Evolutionary conservation across 2,329 filamentous ascomycete genomes (phyloP).

Genomic region (Penicillium italicum): DNA sequence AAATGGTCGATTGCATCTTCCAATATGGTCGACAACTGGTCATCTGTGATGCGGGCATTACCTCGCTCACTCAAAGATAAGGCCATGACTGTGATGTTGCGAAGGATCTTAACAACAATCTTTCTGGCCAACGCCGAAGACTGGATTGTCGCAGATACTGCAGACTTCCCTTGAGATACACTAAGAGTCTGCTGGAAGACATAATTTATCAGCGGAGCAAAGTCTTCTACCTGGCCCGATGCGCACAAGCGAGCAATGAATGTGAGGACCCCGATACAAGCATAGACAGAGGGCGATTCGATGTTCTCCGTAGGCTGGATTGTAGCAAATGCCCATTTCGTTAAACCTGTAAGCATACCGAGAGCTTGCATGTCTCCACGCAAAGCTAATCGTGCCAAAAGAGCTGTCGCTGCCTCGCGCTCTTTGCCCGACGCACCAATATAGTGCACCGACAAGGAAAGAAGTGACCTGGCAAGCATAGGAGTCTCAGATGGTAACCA

Average conservation of each 20-base stretch:
- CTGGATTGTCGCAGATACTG: slow-evolving; percentile 53
- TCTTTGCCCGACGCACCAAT: slow-evolving; percentile 78
- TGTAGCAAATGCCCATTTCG: slow-evolving; percentile 65
- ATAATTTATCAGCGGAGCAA: slow-evolving; percentile 61
- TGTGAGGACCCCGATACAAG: slow-evolving; percentile 72
- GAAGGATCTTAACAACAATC: slow-evolving; percentile 76
- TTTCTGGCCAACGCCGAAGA: slow-evolving; percentile 79
- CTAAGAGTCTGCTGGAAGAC: slow-evolving; percentile 65
- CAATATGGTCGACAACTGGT: slow-evolving; percentile 53
- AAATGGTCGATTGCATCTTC: slow-evolving; percentile 81
- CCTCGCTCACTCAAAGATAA: slow-evolving; percentile 50
- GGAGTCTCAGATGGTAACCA: slow-evolving; percentile 61
- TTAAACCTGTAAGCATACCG: slow-evolving; percentile 64
- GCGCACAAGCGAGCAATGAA: slow-evolving; percentile 72
- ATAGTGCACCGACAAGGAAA: slow-evolving; percentile 68
- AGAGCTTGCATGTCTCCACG: slow-evolving; percentile 82
- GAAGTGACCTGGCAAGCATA: slow-evolving; percentile 64
- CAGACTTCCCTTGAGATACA: slow-evolving; percentile 53
- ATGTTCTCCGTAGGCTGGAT: slow-evolving; percentile 49
- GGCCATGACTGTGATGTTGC: slow-evolving; percentile 66
- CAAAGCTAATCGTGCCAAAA: slow-evolving; percentile 78
- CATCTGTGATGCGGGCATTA: slow-evolving; percentile 26
- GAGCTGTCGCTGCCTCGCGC: slow-evolving; percentile 75
- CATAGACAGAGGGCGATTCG: slow-evolving; percentile 58
- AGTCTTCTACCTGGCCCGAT: slow-evolving; percentile 69